Evolutionary conservation across 768 basidiomycete species (phyloP).

Genomic region (Leccinellum luteum): DNA sequence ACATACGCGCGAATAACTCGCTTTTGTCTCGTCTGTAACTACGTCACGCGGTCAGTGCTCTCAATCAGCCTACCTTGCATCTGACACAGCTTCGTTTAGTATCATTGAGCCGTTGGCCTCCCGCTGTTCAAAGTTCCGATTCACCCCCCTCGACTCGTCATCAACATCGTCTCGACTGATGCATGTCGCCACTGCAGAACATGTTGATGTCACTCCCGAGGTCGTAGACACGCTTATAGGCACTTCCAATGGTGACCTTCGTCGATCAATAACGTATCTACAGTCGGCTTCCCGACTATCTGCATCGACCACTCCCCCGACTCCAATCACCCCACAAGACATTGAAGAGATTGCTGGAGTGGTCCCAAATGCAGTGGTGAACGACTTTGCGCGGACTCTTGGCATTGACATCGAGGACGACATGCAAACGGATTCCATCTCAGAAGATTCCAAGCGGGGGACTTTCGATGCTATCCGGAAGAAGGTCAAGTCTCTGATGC

Average conservation of each 20-base stretch:
- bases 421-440: constrained; percentile 43
- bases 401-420: constrained; percentile 69
- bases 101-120: constrained; percentile 98
- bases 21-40: constrained; percentile 98
- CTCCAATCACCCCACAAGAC: constrained; percentile 68
- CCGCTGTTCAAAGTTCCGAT: constrained; percentile 98
- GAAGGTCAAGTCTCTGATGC: constrained; percentile 72
- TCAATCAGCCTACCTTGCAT: neutral
- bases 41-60: constrained; percentile 84
- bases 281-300: constrained; percentile 93
- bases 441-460: constrained; percentile 23
- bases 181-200: constrained; percentile 78
- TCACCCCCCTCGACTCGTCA: constrained; percentile 81
- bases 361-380: constrained; percentile 73
- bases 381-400: constrained; percentile 63
- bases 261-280: constrained; percentile 95
- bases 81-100: constrained; percentile 39
- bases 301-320: constrained; percentile 66
- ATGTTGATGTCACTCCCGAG: constrained; percentile 51
- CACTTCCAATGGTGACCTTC: constrained; percentile 87
- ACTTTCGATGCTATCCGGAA: constrained; percentile 62
- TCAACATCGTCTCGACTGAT: constrained; percentile 75
- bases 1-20: constrained; percentile 96
- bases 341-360: constrained; percentile 98
- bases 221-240: constrained; percentile 74